These are phyloP conservation scores for Corylus americana DNA, from an alignment of 306 rosid species.

Conservation along the genomic window DNA sequence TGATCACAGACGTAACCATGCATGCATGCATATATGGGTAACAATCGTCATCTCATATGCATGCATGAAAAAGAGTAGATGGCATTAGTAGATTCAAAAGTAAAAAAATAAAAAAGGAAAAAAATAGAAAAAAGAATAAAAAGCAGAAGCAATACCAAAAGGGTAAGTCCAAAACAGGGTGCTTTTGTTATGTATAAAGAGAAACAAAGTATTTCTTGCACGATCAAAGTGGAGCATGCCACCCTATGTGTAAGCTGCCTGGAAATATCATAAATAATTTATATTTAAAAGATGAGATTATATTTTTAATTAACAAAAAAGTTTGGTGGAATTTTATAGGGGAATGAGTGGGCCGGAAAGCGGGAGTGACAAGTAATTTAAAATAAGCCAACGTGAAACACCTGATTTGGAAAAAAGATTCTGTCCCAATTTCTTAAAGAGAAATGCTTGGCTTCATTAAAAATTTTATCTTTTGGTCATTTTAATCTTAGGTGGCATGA, in stretches of 20 bases:
- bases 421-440: not conserved
- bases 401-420: conserved; percentile 46
- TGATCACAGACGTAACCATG: not conserved
- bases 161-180: conserved; percentile 1
- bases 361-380: not conserved
- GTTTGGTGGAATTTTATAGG: conserved; percentile 14
- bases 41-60: not conserved
- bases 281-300: conserved; percentile 4
- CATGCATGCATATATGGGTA: not conserved
- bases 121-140: not conserved
- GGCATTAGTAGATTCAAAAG: not conserved
- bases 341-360: not conserved
- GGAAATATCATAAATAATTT: conserved; percentile 23
- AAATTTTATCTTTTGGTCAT: too few species aligned
- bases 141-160: conserved; percentile 18
- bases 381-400: conserved; percentile 32
- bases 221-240: conserved; percentile 58
- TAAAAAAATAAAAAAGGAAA: not conserved
- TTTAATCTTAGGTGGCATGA: too few species aligned
- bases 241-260: conserved; percentile 48
- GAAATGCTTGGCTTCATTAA: too few species aligned
- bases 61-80: not conserved
- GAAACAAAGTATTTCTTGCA: conserved; percentile 28
- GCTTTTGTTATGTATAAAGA: not conserved
- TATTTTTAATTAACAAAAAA: conserved; percentile 5